These are phyloP conservation scores for Sesbania bispinosa DNA, from an alignment of 306 rosid genomes.

Conservation along the genomic window DNA sequence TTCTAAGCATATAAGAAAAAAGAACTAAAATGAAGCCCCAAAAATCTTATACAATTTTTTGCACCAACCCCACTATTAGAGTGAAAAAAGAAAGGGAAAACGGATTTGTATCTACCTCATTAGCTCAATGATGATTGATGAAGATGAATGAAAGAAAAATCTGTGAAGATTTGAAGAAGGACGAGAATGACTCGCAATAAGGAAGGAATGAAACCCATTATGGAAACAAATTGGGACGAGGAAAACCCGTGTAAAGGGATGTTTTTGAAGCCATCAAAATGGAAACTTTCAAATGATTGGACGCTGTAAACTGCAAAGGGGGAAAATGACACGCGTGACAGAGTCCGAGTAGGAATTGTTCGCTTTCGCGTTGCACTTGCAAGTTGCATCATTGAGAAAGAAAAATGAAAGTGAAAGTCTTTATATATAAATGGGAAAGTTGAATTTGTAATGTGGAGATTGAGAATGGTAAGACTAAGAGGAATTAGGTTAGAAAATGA, in stretches of 20 bases:
- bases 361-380: too few relatives aligned
- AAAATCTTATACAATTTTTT: not conserved
- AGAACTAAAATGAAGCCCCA: slow-evolving; percentile 23
- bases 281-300: slow-evolving; percentile 14
- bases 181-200: not conserved
- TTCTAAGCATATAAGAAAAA: slow-evolving; percentile 26
- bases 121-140: not conserved
- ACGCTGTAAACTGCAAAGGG: not conserved
- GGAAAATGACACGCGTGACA: not conserved
- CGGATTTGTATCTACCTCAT: not conserved
- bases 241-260: not conserved
- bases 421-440: too few relatives aligned
- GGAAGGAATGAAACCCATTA: not conserved
- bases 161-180: not conserved
- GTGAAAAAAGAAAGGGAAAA: not conserved
- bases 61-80: not conserved
- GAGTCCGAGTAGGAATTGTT: not conserved
- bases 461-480: not conserved
- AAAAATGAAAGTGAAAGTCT: too few relatives aligned
- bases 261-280: slow-evolving; percentile 21
- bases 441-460: too few relatives aligned
- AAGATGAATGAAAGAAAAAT: not conserved
- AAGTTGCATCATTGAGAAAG: too few relatives aligned
- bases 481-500: not conserved
- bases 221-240: not conserved